phyloP scores from a whole-genome alignment of 2,329 filamentous ascomycete species.

The Clathrospora elynae region DNA sequence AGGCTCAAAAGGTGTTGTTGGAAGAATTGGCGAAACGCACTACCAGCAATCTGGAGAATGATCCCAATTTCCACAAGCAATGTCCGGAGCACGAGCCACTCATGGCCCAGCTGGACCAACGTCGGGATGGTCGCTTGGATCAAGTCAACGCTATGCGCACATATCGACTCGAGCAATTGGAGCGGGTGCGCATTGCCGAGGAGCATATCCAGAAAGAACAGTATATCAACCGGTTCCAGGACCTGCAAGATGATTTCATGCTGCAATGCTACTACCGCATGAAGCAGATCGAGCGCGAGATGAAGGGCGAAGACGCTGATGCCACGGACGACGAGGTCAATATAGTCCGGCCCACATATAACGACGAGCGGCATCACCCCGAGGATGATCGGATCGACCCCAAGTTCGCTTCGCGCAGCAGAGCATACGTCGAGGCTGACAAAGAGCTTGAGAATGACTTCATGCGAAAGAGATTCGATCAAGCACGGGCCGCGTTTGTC shows the following conservation, averaged over 20 bases:
- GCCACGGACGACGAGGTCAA: conserved; percentile 52
- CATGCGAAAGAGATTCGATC: conserved; percentile 30
- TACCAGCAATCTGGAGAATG: conserved; percentile 62
- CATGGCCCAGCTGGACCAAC: conserved; percentile 58
- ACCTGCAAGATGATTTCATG: conserved; percentile 42
- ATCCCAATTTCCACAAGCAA: conserved; percentile 59
- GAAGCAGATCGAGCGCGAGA: conserved; percentile 46
- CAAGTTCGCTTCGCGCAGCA: conserved; percentile 49
- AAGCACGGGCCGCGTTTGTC: conserved; percentile 32
- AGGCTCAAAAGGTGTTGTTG: conserved; percentile 66
- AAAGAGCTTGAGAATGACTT: conserved; percentile 41
- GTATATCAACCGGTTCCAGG: conserved; percentile 42
- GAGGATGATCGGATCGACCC: conserved; percentile 37
- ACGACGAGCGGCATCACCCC: conserved; percentile 31
- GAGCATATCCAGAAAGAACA: conserved; percentile 44
- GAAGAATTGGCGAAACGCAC: conserved; percentile 68
- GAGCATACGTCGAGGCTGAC: conserved; percentile 49
- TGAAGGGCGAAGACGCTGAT: conserved; percentile 42
- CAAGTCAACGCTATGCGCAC: conserved; percentile 47
- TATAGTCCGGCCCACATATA: conserved; percentile 40
- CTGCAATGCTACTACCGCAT: conserved; percentile 47
- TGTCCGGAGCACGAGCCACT: conserved; percentile 60
- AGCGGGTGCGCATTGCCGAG: conserved; percentile 43
- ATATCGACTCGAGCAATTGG: conserved; percentile 46
- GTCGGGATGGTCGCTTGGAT: conserved; percentile 49